Evolutionary conservation across 2,329 filamentous ascomycete genomes (phyloP).

Genomic region (Macrophomina pseudophaseolina): DNA sequence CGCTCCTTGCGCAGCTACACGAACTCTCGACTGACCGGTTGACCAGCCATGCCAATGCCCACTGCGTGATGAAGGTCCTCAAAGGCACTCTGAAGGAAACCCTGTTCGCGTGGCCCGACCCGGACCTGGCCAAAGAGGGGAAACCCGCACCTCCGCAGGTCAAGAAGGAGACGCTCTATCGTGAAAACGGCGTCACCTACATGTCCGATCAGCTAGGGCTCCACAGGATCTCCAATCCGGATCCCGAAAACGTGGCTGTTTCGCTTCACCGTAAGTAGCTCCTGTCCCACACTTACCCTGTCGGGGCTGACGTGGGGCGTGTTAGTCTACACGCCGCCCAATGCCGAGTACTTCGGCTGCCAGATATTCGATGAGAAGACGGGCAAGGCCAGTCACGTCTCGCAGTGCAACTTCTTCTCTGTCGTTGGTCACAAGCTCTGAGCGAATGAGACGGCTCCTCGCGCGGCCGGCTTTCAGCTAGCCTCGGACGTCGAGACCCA

Average conservation of each 20-base stretch:
- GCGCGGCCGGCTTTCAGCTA: not conserved
- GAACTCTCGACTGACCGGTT: conserved; percentile 7
- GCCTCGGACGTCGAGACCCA: not conserved
- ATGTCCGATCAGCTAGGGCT: conserved; percentile 89
- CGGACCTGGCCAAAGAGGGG: conserved; percentile 51
- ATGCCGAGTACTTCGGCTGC: conserved; percentile 82
- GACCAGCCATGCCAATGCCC: conserved; percentile 66
- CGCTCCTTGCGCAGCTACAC: conserved; percentile 15
- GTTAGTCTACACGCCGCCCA: conserved; percentile 81
- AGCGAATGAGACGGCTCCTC: conserved; percentile 5
- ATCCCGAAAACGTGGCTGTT: conserved; percentile 74
- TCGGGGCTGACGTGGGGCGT: conserved; percentile 9
- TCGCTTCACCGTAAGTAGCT: conserved; percentile 72
- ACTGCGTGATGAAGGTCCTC: conserved; percentile 90
- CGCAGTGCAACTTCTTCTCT: conserved; percentile 76
- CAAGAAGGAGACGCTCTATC: conserved; percentile 70
- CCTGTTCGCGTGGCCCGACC: conserved; percentile 73
- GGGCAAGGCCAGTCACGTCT: conserved; percentile 73
- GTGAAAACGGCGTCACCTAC: conserved; percentile 78
- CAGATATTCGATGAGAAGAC: conserved; percentile 80
- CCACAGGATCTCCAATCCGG: conserved; percentile 79
- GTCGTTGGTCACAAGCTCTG: conserved; percentile 46
- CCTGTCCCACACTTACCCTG: conserved; percentile 1
- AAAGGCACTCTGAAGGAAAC: conserved; percentile 81
- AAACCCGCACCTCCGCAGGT: conserved; percentile 62